Evolutionary conservation across 805 yeast species (phyloP), one percentile per base, ranked within the genome.

Genomic region (Kodamaea kaohsiungensis): DNA sequence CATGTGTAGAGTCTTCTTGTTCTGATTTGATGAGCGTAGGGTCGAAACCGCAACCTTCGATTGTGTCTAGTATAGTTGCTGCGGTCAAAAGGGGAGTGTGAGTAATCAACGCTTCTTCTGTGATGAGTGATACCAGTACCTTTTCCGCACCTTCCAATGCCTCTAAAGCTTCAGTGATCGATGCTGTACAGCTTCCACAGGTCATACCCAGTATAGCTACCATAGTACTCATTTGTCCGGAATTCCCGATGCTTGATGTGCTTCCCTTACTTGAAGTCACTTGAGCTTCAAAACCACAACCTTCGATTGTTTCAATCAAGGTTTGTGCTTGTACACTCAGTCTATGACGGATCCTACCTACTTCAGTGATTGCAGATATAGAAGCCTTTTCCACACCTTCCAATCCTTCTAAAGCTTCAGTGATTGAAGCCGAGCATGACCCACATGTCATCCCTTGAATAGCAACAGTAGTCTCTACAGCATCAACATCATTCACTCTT

Each of bases 371-470:
- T 30, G 90, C 77, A 1, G 97, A 88, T 1, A 92, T 89, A 2
- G 80, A 76, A 0, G 79, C 89, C 3, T 69, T 63, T 1, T 62
- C 48, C 1, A 90, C 88, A 1, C 88, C 88, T 0, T 72, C 70
- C 7, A 82, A 52, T 0, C 64, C 64, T 52, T 76, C 70, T 25
- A 90, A 63, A 0, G 85, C 85, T 22, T 72, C 69, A 0, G 86
- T 81, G 17, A 93, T 82, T 0, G 95, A 75, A 1, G 86, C 77
- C 0, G 88, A 80, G 66, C 98, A 93, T 1, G 96, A 81, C 1
- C 95, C 87, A 65, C 98, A 93, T 1, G 98, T 92, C 98, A 92
- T 93, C 1, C 98, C 98, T 13, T 72, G 68, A 1, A 87, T 72
- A 19, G n/a, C 27, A 22, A 52, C 16, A 12, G 48, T 18, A n/a